Base-by-base conservation (phyloP, 1,139 yeast species). In the Lizanozyma gosingica region DNA sequence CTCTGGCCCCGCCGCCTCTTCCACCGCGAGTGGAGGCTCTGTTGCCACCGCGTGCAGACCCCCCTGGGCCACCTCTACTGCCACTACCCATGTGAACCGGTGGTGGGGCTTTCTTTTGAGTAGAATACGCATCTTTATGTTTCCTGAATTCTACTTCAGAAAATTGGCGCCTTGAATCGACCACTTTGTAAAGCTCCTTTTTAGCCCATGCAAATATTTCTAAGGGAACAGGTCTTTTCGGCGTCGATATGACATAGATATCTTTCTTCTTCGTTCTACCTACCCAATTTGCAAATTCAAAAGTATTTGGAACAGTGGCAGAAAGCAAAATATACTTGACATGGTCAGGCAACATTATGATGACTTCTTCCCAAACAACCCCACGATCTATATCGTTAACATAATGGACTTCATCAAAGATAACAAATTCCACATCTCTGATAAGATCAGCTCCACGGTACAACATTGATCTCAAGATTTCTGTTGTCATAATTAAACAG, bases 361-460 rank as follows among this genome's bases (percentile, higher is more conserved):
- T 92, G 6, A 94, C 95, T 60, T 92, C 99, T 63, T 92, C 99
- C 99, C 99, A 92, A 4, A 92, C 99, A 32, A 92, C 98, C 56
- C 99, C 99, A 59, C 99, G 77, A 54, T 88, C 96, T 43, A 86
- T 84, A 64, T 92, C 99, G 55, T 92, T 88, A 54, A 92, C 95
- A 57, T 92, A 92, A 62, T 92, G 99, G 3, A 92, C 97, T 60
- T 92, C 99, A 63, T 92, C 99, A 56, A 92, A 92, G 37, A 92
- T 86, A 17, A 92, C 97, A 73, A 92, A 92, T 47, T 92, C 97
- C 18, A 94, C 97, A 62, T 92, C 99, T 59, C 98, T 75, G 57
- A 92, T 88, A 40, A 92, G 68, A 60, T 92, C 98, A 0, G 97
- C 95, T 41, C 98, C 99, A 55, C 96, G 73, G 56, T 92, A 92